Percentiles rank a stretch among this genome's conserved stretches.
Conservation (phyloP, 2,329 filamentous ascomycete genomes). For the Cadophora sp. region DNA sequence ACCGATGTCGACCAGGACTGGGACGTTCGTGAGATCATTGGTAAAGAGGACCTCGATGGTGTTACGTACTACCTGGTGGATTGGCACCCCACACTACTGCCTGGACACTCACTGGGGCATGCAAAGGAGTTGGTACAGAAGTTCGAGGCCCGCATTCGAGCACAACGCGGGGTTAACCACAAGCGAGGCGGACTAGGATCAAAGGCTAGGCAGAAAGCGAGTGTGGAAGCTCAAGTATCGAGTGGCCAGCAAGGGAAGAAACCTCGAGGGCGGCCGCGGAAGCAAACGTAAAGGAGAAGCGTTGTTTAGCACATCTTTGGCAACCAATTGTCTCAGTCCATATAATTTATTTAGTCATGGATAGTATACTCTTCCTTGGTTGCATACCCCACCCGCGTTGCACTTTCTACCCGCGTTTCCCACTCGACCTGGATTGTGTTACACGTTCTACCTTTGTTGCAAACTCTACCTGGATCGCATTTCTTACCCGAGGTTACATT, state of each 20-base stretch:
- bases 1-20: constrained; percentile 2
- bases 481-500: too few relatives aligned
- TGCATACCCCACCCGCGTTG: too few relatives aligned
- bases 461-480: too few relatives aligned
- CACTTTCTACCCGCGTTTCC: too few relatives aligned
- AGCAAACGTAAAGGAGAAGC: constrained; percentile 3
- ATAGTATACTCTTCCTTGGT: too few relatives aligned
- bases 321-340: background rate
- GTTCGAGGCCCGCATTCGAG: constrained; percentile 5
- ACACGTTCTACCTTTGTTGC: too few relatives aligned
- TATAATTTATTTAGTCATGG: background rate
- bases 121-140: constrained; percentile 11
- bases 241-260: constrained; percentile 2
- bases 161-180: background rate
- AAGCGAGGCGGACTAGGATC: constrained; percentile 2
- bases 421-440: too few relatives aligned
- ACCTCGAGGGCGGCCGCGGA: background rate
- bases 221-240: background rate
- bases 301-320: constrained; percentile 4
- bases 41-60: constrained; percentile 9
- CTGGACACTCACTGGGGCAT: constrained; percentile 1
- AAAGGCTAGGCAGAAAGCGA: background rate
- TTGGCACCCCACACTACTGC: background rate
- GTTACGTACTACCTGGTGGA: constrained; percentile 9
- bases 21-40: constrained; percentile 8